These are phyloP conservation scores for Colletotrichum tofieldiae DNA, from an alignment of 2,329 filamentous ascomycete species.

Conservation along the genomic window DNA sequence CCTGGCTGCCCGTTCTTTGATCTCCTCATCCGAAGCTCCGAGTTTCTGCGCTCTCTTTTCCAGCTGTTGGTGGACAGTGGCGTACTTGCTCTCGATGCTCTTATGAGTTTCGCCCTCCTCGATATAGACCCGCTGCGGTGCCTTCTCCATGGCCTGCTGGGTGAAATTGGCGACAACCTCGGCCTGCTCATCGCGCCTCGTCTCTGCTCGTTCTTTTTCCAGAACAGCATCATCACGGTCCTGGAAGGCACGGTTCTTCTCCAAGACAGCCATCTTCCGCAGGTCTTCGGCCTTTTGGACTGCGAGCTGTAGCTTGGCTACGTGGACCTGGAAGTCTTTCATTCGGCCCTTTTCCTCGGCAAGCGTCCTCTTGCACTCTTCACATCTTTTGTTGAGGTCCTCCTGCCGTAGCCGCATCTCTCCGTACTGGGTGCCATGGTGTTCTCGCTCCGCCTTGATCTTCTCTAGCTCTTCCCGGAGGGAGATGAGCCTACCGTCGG, in stretches of 20 bases:
- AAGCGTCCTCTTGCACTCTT: slow-evolving; percentile 57
- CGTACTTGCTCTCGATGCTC: slow-evolving; percentile 69
- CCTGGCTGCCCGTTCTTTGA: slow-evolving; percentile 65
- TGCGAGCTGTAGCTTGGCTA: slow-evolving; percentile 72
- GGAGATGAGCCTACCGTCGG: slow-evolving; percentile 75
- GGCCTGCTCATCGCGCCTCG: slow-evolving; percentile 63
- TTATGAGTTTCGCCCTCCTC: slow-evolving; percentile 74
- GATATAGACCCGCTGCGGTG: slow-evolving; percentile 71
- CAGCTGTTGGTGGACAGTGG: slow-evolving; percentile 72
- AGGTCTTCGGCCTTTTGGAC: slow-evolving; percentile 63
- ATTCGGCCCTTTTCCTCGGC: slow-evolving; percentile 56
- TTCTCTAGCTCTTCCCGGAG: slow-evolving; percentile 73
- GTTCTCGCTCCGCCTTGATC: slow-evolving; percentile 59
- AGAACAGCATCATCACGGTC: slow-evolving; percentile 64
- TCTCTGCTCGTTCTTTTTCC: slow-evolving; percentile 62
- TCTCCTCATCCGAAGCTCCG: slow-evolving; percentile 77
- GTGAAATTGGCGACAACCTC: slow-evolving; percentile 68
- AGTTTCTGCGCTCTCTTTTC: slow-evolving; percentile 68
- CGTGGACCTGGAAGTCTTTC: slow-evolving; percentile 48
- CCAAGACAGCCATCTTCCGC: slow-evolving; percentile 67
- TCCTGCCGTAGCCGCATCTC: slow-evolving; percentile 65
- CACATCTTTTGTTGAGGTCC: slow-evolving; percentile 61
- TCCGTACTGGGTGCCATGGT: slow-evolving; percentile 70
- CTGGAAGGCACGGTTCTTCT: slow-evolving; percentile 75
- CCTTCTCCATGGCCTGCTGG: slow-evolving; percentile 68